phyloP scores from a whole-genome alignment of 208 protist species.

The Leishmania aethiopica region DNA sequence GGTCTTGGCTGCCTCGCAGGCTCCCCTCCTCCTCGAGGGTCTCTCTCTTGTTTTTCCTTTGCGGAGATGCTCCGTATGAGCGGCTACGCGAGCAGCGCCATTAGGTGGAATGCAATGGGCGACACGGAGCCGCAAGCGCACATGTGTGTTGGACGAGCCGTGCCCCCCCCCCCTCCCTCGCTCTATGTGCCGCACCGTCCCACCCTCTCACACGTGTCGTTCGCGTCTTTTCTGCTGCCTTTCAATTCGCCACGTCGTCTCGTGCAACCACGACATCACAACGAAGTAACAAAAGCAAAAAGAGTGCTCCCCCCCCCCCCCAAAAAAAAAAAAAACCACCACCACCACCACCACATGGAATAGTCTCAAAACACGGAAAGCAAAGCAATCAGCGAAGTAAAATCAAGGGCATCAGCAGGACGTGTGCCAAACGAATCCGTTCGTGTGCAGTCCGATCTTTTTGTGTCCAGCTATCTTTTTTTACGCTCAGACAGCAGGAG shows the following conservation, averaged over 20 bases:
- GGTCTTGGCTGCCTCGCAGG: neutral
- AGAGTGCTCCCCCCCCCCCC: neutral
- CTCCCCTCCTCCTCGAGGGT: neutral
- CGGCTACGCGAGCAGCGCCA: neutral
- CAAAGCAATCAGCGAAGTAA: neutral
- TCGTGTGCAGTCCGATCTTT: neutral
- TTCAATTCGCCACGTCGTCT: neutral
- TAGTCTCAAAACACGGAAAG: neutral
- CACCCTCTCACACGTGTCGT: neutral
- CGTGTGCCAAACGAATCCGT: no score
- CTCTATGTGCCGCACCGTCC: neutral
- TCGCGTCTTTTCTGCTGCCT: neutral
- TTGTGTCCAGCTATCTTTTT: no score
- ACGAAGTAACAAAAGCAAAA: neutral
- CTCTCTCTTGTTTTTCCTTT: neutral
- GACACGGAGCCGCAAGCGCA: neutral
- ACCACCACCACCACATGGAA: neutral
- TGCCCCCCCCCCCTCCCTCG: neutral
- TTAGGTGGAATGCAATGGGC: neutral
- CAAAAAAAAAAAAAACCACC: no score
- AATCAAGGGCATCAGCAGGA: neutral
- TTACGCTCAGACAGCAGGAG: neutral
- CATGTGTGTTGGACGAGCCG: neutral
- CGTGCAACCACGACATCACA: neutral
- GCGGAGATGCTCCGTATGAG: neutral